These are phyloP conservation scores for Psilocybe azurescens DNA, from an alignment of 768 basidiomycete species.

Conservation along the genomic window DNA sequence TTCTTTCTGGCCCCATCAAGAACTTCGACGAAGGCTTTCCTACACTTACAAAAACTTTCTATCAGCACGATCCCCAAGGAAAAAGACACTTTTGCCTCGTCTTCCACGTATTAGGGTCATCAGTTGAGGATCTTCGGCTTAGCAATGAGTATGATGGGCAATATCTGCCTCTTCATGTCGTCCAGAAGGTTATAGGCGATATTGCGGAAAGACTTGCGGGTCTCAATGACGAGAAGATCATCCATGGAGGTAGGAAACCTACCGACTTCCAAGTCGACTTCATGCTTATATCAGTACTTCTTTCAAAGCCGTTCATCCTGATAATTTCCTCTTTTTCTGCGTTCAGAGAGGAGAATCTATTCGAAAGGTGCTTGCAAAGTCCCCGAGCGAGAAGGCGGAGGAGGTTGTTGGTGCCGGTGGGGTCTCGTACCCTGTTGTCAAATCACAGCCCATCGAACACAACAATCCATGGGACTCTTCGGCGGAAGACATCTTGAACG, in stretches of 20 bases:
- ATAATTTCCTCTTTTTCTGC: slow-evolving; percentile 16
- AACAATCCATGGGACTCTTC: slow-evolving; percentile 3
- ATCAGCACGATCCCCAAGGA: slow-evolving; percentile 10
- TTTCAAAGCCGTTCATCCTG: slow-evolving; percentile 13
- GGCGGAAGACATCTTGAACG: slow-evolving; percentile 4
- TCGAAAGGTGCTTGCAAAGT: neutral
- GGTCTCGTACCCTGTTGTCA: slow-evolving; percentile 12
- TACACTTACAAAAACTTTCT: slow-evolving; percentile 10
- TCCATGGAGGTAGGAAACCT: slow-evolving; percentile 18
- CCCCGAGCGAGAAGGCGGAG: slow-evolving; percentile 4
- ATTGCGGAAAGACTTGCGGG: neutral
- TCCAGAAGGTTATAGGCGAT: slow-evolving; percentile 16
- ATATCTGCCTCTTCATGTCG: slow-evolving; percentile 17
- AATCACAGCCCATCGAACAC: slow-evolving; percentile 13
- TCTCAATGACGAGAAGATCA: slow-evolving; percentile 6
- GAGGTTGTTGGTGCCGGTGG: neutral
- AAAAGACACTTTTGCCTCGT: slow-evolving; percentile 18
- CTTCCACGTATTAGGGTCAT: slow-evolving; percentile 11
- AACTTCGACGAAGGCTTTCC: slow-evolving; percentile 5
- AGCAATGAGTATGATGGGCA: slow-evolving; percentile 10
- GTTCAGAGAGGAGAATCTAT: neutral
- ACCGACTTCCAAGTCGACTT: neutral
- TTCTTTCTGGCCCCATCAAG: neutral
- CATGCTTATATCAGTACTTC: neutral
- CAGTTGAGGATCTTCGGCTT: slow-evolving; percentile 17